Conservation (phyloP, 345 rosid species). For the Eucalyptus grandis region DNA sequence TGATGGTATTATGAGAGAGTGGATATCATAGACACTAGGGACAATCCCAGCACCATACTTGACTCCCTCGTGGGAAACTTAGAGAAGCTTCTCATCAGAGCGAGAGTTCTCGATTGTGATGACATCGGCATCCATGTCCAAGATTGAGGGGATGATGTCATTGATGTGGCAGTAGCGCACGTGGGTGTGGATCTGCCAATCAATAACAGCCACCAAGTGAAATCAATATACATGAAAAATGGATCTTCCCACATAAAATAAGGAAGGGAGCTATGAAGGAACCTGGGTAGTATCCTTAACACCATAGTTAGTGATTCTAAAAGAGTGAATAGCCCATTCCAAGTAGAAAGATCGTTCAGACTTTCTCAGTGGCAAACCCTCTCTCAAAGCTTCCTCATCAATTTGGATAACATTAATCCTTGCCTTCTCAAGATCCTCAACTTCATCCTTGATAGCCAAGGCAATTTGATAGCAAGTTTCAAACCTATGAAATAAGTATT, state of each 20-base stretch:
- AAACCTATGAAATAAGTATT: constrained; percentile 19
- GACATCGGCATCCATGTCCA: constrained; percentile 56
- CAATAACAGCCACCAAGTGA: not conserved
- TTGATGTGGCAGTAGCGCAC: constrained; percentile 59
- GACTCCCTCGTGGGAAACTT: constrained; percentile 91
- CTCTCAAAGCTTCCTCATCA: constrained; percentile 96
- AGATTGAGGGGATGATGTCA: constrained; percentile 47
- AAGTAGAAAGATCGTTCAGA: constrained; percentile 91
- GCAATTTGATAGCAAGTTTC: constrained; percentile 96
- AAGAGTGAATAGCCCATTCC: constrained; percentile 98
- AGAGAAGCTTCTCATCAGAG: constrained; percentile 42
- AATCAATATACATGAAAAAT: fast-evolving
- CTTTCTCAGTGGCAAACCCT: constrained; percentile 92
- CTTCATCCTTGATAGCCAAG: constrained; percentile 95
- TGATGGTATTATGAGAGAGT: constrained; percentile 90
- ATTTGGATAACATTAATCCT: constrained; percentile 86
- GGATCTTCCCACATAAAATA: not conserved
- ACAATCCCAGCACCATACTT: constrained; percentile 94
- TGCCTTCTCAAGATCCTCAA: constrained; percentile 90
- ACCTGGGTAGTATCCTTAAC: not conserved
- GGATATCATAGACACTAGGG: constrained; percentile 89
- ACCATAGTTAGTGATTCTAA: constrained; percentile 1
- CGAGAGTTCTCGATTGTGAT: constrained; percentile 87
- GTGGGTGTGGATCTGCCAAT: constrained; percentile 55
- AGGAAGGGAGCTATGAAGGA: not conserved